A percentile compares a stretch with the other conserved stretches of the same genome.
Conservation (phyloP, 2,329 filamentous ascomycete genomes). For the Neophaeococcomyces mojaviensis region DNA sequence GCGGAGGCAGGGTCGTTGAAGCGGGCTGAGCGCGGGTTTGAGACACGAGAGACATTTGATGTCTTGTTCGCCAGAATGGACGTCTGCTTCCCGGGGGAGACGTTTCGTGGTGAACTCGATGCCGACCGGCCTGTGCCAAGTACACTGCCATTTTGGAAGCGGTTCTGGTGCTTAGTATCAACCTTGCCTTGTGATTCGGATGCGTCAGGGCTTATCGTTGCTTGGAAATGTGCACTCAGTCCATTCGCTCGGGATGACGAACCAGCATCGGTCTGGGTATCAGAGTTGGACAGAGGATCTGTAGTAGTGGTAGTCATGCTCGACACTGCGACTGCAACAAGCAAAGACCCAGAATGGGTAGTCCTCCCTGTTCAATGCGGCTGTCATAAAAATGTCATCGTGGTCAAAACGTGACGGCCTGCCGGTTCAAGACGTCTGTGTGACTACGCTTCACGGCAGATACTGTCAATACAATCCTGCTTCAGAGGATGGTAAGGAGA, state of each 20-base stretch:
- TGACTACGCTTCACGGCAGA: too few relatives aligned
- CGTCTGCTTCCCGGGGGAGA: background rate
- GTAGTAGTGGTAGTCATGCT: background rate
- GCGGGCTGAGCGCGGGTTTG: background rate
- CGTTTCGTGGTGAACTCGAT: background rate
- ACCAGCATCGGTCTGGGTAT: background rate
- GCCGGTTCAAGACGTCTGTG: too few relatives aligned
- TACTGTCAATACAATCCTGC: too few relatives aligned
- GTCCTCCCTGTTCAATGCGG: background rate
- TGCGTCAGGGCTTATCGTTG: background rate
- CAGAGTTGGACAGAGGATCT: background rate
- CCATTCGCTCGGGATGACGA: background rate
- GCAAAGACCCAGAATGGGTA: background rate
- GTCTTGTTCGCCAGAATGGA: background rate
- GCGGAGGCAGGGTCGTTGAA: constrained; percentile 2
- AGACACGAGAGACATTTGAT: background rate
- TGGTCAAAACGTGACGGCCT: background rate
- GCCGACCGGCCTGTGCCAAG: background rate
- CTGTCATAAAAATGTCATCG: constrained; percentile 4
- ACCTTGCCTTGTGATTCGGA: background rate
- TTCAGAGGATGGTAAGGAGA: too few relatives aligned
- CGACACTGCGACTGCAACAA: background rate
- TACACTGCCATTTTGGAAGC: constrained; percentile 1
- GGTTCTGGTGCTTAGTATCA: constrained; percentile 3
- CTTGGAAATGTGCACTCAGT: background rate